Evolutionary conservation across 306 rosid genomes (phyloP).

Genomic region (Trifolium fragiferum): DNA sequence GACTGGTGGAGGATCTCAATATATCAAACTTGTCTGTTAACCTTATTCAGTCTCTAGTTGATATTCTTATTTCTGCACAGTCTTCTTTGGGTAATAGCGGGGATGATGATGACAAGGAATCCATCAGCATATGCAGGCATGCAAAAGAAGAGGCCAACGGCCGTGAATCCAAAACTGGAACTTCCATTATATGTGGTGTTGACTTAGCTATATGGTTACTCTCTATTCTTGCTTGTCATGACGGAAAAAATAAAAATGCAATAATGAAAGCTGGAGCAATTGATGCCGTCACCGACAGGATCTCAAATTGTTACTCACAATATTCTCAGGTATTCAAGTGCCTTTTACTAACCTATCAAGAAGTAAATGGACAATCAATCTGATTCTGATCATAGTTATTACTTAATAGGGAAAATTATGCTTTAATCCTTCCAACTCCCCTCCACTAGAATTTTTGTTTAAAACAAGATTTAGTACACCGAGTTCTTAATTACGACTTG

Average conservation of each 20-base stretch:
- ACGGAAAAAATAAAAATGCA: constrained; percentile 67
- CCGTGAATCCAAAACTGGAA: constrained; percentile 59
- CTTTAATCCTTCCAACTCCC: constrained; percentile 14
- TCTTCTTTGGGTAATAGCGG: constrained; percentile 51
- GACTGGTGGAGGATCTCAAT: constrained; percentile 79
- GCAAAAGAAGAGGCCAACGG: constrained; percentile 54
- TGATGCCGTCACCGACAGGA: constrained; percentile 82
- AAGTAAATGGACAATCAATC: constrained; percentile 27
- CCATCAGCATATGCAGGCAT: constrained; percentile 73
- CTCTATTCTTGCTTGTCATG: constrained; percentile 83
- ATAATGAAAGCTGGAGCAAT: constrained; percentile 97
- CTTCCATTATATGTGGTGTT: constrained; percentile 64
- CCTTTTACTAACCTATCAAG: constrained; percentile 23
- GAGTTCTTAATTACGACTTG: constrained; percentile 8
- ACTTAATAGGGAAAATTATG: not conserved
- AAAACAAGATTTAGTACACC: constrained; percentile 26
- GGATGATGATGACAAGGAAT: constrained; percentile 50
- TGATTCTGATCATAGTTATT: constrained; percentile 29
- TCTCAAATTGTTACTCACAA: constrained; percentile 70
- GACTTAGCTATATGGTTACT: constrained; percentile 90
- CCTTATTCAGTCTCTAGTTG: constrained; percentile 85
- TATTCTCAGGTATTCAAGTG: constrained; percentile 79
- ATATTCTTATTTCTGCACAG: constrained; percentile 61
- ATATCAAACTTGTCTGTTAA: constrained; percentile 57
- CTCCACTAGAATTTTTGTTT: constrained; percentile 20